These are phyloP conservation scores for Paraphoma sp. DNA, from an alignment of 2,329 filamentous ascomycete genomes.

Conservation along the genomic window DNA sequence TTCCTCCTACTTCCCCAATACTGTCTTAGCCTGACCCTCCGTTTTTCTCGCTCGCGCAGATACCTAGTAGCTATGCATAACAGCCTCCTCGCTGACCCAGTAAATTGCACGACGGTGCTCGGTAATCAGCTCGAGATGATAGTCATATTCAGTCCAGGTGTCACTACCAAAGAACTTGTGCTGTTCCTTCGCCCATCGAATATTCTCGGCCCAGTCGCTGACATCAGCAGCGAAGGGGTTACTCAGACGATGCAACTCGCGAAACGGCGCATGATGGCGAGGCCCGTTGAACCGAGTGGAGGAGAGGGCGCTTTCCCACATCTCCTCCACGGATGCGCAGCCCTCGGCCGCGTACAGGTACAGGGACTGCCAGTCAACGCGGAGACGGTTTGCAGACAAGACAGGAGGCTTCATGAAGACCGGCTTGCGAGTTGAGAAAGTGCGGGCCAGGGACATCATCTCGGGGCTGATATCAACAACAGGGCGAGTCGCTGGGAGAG, in stretches of 20 bases:
- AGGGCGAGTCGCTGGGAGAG: not conserved
- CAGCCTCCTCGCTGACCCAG: constrained; percentile 36
- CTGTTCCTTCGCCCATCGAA: constrained; percentile 43
- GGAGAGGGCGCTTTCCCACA: constrained; percentile 22
- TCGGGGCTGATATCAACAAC: constrained; percentile 5
- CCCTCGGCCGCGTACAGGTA: constrained; percentile 22
- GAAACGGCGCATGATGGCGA: constrained; percentile 26
- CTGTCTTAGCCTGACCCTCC: not conserved
- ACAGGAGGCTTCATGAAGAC: constrained; percentile 20
- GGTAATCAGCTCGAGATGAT: constrained; percentile 30
- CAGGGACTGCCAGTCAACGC: constrained; percentile 22
- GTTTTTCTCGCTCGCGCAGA: not conserved
- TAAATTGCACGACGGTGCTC: constrained; percentile 17
- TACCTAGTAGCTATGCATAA: not conserved
- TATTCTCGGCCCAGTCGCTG: constrained; percentile 42
- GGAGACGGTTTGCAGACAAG: constrained; percentile 22
- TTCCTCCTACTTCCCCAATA: not conserved
- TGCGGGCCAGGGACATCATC: constrained; percentile 10
- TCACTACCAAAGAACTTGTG: constrained; percentile 18
- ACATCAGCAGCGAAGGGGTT: constrained; percentile 19
- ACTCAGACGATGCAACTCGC: constrained; percentile 33
- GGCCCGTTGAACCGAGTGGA: constrained; percentile 26
- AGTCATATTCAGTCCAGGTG: constrained; percentile 38
- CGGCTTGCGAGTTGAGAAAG: constrained; percentile 10
- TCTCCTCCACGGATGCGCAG: constrained; percentile 2